Conservation (phyloP, 306 rosid species). For the Vigna reflexopilosa region DNA sequence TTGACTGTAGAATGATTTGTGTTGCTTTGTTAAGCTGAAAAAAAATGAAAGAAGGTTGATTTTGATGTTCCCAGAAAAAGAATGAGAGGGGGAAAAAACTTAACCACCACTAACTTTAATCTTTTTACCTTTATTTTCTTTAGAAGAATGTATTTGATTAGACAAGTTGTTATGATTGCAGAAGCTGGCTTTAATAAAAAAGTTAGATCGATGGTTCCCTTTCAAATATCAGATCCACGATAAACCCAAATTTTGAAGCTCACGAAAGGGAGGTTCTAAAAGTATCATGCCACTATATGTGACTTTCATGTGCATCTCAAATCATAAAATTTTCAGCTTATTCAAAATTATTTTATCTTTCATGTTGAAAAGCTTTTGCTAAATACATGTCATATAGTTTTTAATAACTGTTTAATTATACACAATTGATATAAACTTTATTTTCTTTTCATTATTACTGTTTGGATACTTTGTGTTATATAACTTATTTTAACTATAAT, state of each 20-base stretch:
- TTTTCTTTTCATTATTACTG: no score
- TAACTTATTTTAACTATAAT: no score
- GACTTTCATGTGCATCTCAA: slow-evolving; percentile 11
- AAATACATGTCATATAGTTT: background rate
- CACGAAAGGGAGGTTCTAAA: slow-evolving; percentile 22
- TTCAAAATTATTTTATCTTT: background rate
- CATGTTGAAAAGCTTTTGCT: background rate
- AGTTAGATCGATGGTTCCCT: slow-evolving; percentile 31
- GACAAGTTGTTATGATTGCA: slow-evolving; percentile 32
- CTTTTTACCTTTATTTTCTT: slow-evolving; percentile 29
- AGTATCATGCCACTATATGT: slow-evolving; percentile 23
- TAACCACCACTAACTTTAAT: slow-evolving; percentile 29
- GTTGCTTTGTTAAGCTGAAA: background rate
- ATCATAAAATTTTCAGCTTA: background rate
- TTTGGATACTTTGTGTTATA: no score
- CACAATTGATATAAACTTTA: no score
- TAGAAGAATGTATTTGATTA: slow-evolving; percentile 38
- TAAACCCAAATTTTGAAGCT: slow-evolving; percentile 10
- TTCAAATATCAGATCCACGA: slow-evolving; percentile 25
- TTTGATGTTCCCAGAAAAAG: background rate
- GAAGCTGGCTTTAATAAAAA: slow-evolving; percentile 34
- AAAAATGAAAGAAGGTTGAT: background rate
- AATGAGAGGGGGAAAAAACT: background rate
- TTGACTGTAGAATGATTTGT: background rate
- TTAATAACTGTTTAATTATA: no score